A percentile compares a stretch with the other conserved stretches of the same genome.
These are phyloP conservation scores for Plantago ovata DNA, from an alignment of 257 asterid genomes.

Conservation along the genomic window DNA sequence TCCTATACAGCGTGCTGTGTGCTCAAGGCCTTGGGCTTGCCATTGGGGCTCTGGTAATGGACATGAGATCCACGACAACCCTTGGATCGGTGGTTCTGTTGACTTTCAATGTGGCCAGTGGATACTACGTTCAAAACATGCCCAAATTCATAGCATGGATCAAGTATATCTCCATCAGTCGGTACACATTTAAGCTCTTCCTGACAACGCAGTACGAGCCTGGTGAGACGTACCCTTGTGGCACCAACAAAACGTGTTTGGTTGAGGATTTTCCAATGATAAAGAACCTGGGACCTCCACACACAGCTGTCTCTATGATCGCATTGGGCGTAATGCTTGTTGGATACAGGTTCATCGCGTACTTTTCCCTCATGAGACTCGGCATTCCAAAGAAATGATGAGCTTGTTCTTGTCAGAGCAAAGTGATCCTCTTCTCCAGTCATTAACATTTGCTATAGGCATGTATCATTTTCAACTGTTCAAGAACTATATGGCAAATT, in stretches of 20 bases:
- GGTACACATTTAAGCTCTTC: slow-evolving; percentile 41
- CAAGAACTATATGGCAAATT: no score
- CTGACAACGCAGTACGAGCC: slow-evolving; percentile 36
- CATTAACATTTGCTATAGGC: no score
- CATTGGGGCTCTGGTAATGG: slow-evolving; percentile 50
- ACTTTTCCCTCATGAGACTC: slow-evolving; percentile 46
- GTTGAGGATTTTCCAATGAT: slow-evolving; percentile 45
- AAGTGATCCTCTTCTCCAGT: no score
- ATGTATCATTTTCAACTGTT: no score
- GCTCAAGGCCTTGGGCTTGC: slow-evolving; percentile 62
- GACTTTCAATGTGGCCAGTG: slow-evolving; percentile 39
- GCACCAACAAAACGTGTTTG: slow-evolving; percentile 25
- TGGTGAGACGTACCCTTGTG: slow-evolving; percentile 43
- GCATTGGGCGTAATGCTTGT: slow-evolving; percentile 52
- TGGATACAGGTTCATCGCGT: slow-evolving; percentile 45
- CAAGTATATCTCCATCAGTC: slow-evolving; percentile 41
- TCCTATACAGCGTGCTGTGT: slow-evolving; percentile 35
- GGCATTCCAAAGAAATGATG: slow-evolving; percentile 37
- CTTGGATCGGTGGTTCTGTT: slow-evolving; percentile 43
- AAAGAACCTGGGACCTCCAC: slow-evolving; percentile 36
- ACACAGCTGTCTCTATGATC: slow-evolving; percentile 20
- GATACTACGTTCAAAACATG: slow-evolving; percentile 43
- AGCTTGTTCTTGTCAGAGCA: no score
- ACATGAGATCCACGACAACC: slow-evolving; percentile 33
- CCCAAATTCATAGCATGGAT: slow-evolving; percentile 49